Evolutionary conservation across 139 green algal species (phyloP).

Genomic region (Diplosphaera chodatii): DNA sequence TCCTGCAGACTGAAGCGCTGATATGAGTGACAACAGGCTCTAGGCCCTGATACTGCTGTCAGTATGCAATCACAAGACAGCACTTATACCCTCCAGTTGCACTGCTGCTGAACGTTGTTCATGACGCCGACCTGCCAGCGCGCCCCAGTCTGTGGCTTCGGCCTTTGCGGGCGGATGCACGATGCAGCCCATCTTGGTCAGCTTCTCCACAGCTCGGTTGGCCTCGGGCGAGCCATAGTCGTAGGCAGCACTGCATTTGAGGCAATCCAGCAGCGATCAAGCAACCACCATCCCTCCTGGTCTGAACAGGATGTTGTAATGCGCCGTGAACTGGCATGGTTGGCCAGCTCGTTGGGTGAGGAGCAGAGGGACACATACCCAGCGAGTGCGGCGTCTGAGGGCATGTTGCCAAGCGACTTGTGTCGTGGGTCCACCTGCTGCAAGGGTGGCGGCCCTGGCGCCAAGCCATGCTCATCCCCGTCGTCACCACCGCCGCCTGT

Average conservation of each 20-base stretch:
- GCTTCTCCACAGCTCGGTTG: constrained; percentile 22
- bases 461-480: too few relatives aligned
- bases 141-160: constrained; percentile 51
- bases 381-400: too few relatives aligned
- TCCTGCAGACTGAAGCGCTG: constrained; percentile 48
- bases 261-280: neutral
- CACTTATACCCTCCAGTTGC: neutral
- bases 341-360: too few relatives aligned
- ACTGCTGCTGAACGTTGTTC: too few relatives aligned
- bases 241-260: neutral
- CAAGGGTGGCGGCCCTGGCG: too few relatives aligned
- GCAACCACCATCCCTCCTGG: too few relatives aligned
- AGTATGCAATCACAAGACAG: neutral
- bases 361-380: too few relatives aligned
- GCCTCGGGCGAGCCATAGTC: constrained; percentile 31
- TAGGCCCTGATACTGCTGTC: neutral
- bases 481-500: too few relatives aligned
- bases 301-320: too few relatives aligned
- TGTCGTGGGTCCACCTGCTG: too few relatives aligned
- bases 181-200: constrained; percentile 36
- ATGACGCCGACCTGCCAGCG: constrained; percentile 36
- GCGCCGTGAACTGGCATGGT: too few relatives aligned
- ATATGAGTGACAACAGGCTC: constrained; percentile 4
- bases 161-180: constrained; percentile 43
- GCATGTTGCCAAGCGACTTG: too few relatives aligned